A percentile compares a stretch with the other conserved stretches of the same genome.
Evolutionary conservation across 2,329 filamentous ascomycete genomes (phyloP).

Genomic region (Ceratocystiopsis sp.): DNA sequence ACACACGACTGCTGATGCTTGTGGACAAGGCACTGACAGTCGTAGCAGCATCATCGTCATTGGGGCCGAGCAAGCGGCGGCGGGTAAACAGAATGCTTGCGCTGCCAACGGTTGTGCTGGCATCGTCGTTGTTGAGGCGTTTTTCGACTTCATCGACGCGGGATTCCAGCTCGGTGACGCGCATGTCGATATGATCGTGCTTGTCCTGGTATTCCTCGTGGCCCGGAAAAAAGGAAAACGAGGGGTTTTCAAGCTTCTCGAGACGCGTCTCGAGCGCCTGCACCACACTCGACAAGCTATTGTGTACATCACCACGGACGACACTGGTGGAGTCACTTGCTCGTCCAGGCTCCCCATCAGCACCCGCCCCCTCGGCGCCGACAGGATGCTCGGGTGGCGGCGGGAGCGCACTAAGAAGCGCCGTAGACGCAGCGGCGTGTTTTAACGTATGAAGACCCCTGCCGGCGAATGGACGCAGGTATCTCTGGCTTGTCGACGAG

Average conservation of each 20-base stretch:
- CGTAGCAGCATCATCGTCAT: constrained; percentile 21
- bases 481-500: constrained; percentile 11
- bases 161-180: constrained; percentile 52
- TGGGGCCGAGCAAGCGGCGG: too few species aligned
- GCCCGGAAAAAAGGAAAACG: constrained; percentile 42
- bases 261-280: constrained; percentile 47
- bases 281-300: constrained; percentile 19
- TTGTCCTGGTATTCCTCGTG: constrained; percentile 54
- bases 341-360: too few species aligned
- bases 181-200: constrained; percentile 48
- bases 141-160: constrained; percentile 44
- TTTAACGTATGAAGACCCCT: constrained; percentile 26
- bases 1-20: not conserved
- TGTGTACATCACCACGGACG: too few species aligned
- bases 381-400: too few species aligned
- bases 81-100: too few species aligned
- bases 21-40: constrained; percentile 20
- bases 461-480: constrained; percentile 37
- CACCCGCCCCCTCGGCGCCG: too few species aligned
- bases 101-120: too few species aligned
- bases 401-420: too few species aligned
- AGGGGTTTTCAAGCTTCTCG: constrained; percentile 51
- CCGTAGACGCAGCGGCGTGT: too few species aligned
- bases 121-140: constrained; percentile 26
- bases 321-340: too few species aligned